Percentiles rank a stretch among this genome's conserved stretches.
These are phyloP conservation scores for Paxillus involutus DNA, from an alignment of 768 basidiomycete species.

Conservation along the genomic window DNA sequence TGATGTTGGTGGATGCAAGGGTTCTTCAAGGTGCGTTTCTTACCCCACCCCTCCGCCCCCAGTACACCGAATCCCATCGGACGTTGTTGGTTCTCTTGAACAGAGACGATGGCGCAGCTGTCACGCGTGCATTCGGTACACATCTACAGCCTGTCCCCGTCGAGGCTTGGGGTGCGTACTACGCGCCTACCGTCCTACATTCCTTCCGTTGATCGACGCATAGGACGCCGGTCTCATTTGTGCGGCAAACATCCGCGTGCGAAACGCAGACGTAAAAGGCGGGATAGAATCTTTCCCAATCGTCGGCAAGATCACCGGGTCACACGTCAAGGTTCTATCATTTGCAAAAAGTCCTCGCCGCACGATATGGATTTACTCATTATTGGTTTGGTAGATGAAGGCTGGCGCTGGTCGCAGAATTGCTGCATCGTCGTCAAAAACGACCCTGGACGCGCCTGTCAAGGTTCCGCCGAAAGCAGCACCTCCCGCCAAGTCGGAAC, in stretches of 20 bases:
- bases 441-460: slow-evolving; percentile 36
- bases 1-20: slow-evolving; percentile 63
- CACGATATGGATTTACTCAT: neutral
- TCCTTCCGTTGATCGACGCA: neutral
- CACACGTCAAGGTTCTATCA: slow-evolving; percentile 47
- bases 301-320: slow-evolving; percentile 46
- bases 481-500: slow-evolving; percentile 11
- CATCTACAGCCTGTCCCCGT: slow-evolving; percentile 72
- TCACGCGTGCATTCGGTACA: slow-evolving; percentile 53
- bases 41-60: neutral
- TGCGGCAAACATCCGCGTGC: slow-evolving; percentile 31
- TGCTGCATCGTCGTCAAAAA: slow-evolving; percentile 43
- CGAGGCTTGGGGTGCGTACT: slow-evolving; percentile 46
- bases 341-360: neutral
- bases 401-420: neutral
- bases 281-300: slow-evolving; percentile 8
- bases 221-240: slow-evolving; percentile 49
- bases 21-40: slow-evolving; percentile 60
- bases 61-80: neutral
- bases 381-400: slow-evolving; percentile 13
- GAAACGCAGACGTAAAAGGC: slow-evolving; percentile 30
- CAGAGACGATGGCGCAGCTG: slow-evolving; percentile 58
- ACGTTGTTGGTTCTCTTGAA: neutral
- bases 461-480: slow-evolving; percentile 10
- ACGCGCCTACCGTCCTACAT: neutral